Conservation (phyloP, 306 rosid species). For the Gillenia trifoliata region DNA sequence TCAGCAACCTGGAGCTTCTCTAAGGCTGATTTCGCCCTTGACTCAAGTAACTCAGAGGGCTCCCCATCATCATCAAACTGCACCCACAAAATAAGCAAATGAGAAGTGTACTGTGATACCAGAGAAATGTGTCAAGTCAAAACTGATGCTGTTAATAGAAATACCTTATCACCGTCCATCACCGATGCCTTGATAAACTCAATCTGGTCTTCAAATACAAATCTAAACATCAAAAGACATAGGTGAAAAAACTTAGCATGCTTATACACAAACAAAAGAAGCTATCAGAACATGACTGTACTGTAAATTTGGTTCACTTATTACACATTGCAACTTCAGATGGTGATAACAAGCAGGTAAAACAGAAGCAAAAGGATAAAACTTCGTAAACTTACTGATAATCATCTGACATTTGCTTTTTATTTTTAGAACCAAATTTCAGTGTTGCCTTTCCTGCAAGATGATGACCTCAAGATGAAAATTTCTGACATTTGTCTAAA, state of each 20-base stretch:
- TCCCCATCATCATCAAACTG: conserved; percentile 55
- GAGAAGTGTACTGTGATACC: conserved; percentile 10
- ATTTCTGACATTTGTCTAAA: conserved; percentile 10
- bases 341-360: neutral
- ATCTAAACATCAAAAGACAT: conserved; percentile 37
- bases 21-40: conserved; percentile 55
- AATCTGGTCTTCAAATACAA: conserved; percentile 93
- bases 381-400: conserved; percentile 64
- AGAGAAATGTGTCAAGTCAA: neutral
- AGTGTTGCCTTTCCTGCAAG: conserved; percentile 74
- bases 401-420: conserved; percentile 64
- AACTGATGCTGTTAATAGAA: conserved; percentile 8
- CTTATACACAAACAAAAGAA: conserved; percentile 7
- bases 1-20: conserved; percentile 88
- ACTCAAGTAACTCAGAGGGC: conserved; percentile 48
- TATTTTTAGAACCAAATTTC: conserved; percentile 82
- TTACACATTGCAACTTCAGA: neutral
- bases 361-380: neutral
- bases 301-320: conserved; percentile 4
- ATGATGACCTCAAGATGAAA: conserved; percentile 16
- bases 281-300: conserved; percentile 6
- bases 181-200: conserved; percentile 87
- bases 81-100: conserved; percentile 27
- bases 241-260: conserved; percentile 3
- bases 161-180: conserved; percentile 85